Evolutionary conservation across 2,329 filamentous ascomycete genomes (phyloP).

Genomic region (Hawksworthiomyces lignivorus): DNA sequence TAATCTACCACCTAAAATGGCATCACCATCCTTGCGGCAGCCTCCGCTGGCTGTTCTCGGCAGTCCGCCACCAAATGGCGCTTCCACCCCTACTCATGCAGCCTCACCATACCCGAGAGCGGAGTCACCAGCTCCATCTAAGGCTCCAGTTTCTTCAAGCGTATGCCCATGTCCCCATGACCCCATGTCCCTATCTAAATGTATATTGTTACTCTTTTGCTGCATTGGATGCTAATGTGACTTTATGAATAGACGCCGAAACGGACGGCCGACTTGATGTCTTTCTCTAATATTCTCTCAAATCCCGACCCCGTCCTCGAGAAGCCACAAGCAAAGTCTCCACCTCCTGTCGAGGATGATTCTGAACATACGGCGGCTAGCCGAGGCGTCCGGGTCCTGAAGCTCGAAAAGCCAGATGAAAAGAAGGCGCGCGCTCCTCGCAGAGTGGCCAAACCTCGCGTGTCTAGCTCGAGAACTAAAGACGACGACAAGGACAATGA

Average conservation of each 20-base stretch:
- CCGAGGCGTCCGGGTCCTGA: constrained; percentile 11
- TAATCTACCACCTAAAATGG: constrained; percentile 30
- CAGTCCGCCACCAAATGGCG: constrained; percentile 33
- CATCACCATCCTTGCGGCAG: constrained; percentile 42
- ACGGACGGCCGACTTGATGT: constrained; percentile 81
- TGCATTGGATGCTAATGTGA: background rate
- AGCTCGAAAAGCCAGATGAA: constrained; percentile 19
- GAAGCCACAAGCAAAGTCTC: constrained; percentile 41
- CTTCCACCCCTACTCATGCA: constrained; percentile 20
- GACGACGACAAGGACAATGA: constrained; percentile 43
- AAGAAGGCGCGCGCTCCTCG: constrained; percentile 12
- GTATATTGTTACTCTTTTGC: constrained; percentile 13
- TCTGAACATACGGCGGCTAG: constrained; percentile 3
- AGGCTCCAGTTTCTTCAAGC: constrained; percentile 29
- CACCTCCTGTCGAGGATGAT: constrained; percentile 16
- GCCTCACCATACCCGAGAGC: constrained; percentile 29
- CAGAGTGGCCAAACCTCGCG: constrained; percentile 12
- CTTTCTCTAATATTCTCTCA: constrained; percentile 89
- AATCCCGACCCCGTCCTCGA: constrained; percentile 59
- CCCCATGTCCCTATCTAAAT: no score
- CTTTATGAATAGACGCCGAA: constrained; percentile 52
- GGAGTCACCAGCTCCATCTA: constrained; percentile 34
- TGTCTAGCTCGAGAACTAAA: constrained; percentile 31
- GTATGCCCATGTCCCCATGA: no score
- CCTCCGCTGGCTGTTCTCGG: constrained; percentile 27